Base-by-base conservation (phyloP, 2,329 filamentous ascomycete species). In the Atkinsonella hypoxylon region DNA sequence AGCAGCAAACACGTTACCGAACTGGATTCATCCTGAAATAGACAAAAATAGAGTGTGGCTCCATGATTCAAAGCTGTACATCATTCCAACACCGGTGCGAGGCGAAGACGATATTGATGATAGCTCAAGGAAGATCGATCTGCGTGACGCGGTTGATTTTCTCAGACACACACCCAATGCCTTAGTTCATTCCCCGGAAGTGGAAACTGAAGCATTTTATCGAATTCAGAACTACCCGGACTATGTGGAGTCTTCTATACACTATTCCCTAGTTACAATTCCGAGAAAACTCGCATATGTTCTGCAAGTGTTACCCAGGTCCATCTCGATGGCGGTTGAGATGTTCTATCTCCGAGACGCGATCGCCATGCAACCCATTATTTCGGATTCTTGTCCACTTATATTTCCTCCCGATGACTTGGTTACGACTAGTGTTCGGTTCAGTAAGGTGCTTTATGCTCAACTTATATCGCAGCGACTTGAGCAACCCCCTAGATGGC, bases 341-440 rank as follows among this genome's bases (percentile, higher is more conserved):
- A 82, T 86, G 1, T 97, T 98, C 66, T 97, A 97, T 64, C 76
- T 95, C 13, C 82, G 93, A 54, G 90, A 97, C 60, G 84, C 89
- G 0, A 75, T 89, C 51, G 76, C 84, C 0, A 67, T 96, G 42
- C 84, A 83, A 50, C 79, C 82, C 1, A 70, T 95, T 3, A 70
- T 82, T 50, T 75, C 76, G 2, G 70, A 77, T 34, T 65, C 77
- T 0, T 68, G 65, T 0, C 65, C 70, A 0, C 71, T 89, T 2
- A 62, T 67, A 2, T 95, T 98, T 59, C 76, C 82, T 3, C 89
- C 89, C 0, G 68, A 76, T 44, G 91, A 97, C 62, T 78, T 95
- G 39, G 85, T 96, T 10, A 83, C 81, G 0, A 72, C 88, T 30
- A 90, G 87, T 59, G 79, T 87, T 31, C 82, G 78, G 43, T 96